Base-by-base conservation (phyloP, 176 grass and related monocot species). In the Elymus sibiricus region DNA sequence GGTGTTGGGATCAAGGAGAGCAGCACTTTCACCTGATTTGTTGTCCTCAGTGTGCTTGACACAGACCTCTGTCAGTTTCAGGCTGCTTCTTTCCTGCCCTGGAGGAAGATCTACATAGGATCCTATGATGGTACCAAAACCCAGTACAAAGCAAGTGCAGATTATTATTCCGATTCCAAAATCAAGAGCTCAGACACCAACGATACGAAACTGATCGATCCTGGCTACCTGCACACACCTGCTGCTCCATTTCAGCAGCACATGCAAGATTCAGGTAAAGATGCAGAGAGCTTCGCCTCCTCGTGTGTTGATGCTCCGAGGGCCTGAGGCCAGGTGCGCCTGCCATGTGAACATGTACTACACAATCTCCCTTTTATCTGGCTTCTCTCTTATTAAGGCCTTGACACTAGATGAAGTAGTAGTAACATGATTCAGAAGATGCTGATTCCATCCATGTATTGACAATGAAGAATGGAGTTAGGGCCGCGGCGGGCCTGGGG, bases 291-390 rank as follows among this genome's bases (percentile, higher is more conserved):
- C 17, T 62, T 76, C 46, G 6, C 74, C 35, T 43, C 31, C 70
- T 67, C 89, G 59, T 84, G 76, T 84, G 76, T 76, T 67, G 75
- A 61, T 67, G 67, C 71, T 84, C 47, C 17, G 37, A 77, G 47
- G 69, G 40, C 17, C 65, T 75, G 15, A 51, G 26, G 59, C 79
- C 85, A 83, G 74, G 80, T 74, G 84, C 53, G 44, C 14, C 58
- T 86, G 34, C 67, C 89, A 84, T 87, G 80, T 87, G 75, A 90
- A 29, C n/a, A 79, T 79, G 74, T 90, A 84, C 80, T 46, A 29
- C n/a, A 81, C 17, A 81, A 87, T 84, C 21, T 67, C 21, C 25
- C 3, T 22, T 80, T 76, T 85, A 81, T 67, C 63, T 34, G 79
- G 42, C 21, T 22, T 16, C 12, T 55, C 72, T 42, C 19, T 21